Base-by-base conservation (phyloP, 2,329 filamentous ascomycete genomes). In the Talaromyces amestolkiae region DNA sequence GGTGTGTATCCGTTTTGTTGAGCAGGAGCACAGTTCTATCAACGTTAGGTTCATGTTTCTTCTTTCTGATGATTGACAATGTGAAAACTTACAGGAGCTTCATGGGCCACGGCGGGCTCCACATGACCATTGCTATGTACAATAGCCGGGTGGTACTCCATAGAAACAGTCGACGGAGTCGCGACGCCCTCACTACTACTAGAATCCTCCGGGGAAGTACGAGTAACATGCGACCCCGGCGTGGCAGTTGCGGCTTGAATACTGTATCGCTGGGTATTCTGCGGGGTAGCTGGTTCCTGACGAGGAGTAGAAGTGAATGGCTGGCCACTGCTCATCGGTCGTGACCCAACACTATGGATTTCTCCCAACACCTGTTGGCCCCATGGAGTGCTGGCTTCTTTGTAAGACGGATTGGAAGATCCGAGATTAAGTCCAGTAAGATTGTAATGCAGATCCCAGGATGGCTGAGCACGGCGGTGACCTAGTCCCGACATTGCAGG, bases 141-240 rank as follows among this genome's bases (percentile, higher is more conserved):
- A 67, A 83, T 83, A 22, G 81, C 79, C 10, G 80, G 81, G 66
- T 83, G 78, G 63, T 82, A 81, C 64, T 82, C 81, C 33, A 80
- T 73, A n/a, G 78, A 77, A 13, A 80, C 77, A 31, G 78, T 81
- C 8, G 80, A 81, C 5, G 81, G 81, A 27, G 81, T 83, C 8
- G 80, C 77, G 1, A 82, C 79, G 17, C 79, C 80, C 66, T 83
- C 81, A 63, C 80, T 82, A 70, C 80, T 82, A 68, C 79, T 82
- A 1, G 80, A 81, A 69, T 81, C 81, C 69, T 82, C 80, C 1
- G 81, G 80, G n/a, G 80, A 81, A 17, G 76, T 79, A 45, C 79
- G 77, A 19, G 74, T 71, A 22, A 74, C 70, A 43, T 74, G 74
- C 39, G 74, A 74, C 24, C 72, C 67, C 39, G 72, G 70, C 7